Evolutionary conservation across 495 filamentous ascomycete species (phyloP), one percentile per base, ranked within the genome.

Genomic region (Letharia lupina): DNA sequence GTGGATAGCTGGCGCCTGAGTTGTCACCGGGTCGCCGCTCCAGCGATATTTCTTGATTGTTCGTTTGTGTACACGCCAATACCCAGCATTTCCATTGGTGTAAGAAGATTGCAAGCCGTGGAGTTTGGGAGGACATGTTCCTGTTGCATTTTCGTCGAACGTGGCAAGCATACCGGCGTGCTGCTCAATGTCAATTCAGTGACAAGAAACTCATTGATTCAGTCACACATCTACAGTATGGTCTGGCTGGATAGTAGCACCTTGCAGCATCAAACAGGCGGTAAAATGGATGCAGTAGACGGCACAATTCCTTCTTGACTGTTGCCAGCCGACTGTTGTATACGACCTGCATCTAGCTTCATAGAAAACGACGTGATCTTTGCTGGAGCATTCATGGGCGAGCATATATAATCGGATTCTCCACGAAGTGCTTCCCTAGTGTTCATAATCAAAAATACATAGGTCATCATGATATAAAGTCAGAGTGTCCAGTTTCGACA

Each of bases 31-130:
- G 31, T 54, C 28, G 18, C 45, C 58, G 40, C 40, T 31, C 18
- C 8, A 10, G 60, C 23, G 10, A 35, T 23, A 15, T 60, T 33
- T 28, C 42, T 47, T 31, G 7, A 45, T 33, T 63, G 66, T 65
- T 71, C 68, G 61, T 69, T 70, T 69, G 67, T 63, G 16, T 42
- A 56, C 47, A 12, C 58, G 37, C 50, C 64, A 61, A 66, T 66
- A 66, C 64, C 64, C 64, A 66, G 64, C 64, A 61, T 66, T 66
- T 60, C 59, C 45, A 33, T 66, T 61, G 57, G 64, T 66, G 45
- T 54, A 47, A 42, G 35, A 58, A 23, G n/a, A 54, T 33, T 54
- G 44, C 60, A 58, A 54, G 39, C 23, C 48, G 50, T 13, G 58
- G 64, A 23, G 58, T 61, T 56, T 35, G 28, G 47, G 47, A 52